Evolutionary conservation across 441 rosid genomes (phyloP).

Genomic region (Dalechampia spathulata): DNA sequence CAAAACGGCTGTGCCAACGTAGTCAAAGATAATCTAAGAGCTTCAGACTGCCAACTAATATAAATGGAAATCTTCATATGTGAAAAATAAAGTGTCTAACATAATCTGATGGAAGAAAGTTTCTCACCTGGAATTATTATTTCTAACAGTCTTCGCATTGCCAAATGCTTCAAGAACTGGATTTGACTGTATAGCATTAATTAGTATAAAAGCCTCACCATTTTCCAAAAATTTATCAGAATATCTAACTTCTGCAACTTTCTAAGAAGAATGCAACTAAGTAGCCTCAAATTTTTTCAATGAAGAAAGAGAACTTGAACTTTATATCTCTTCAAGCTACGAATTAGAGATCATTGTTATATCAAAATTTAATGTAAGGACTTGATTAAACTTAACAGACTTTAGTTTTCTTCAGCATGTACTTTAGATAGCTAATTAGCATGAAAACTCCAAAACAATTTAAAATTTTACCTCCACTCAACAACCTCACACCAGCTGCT

Average conservation of each 20-base stretch:
- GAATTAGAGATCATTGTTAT: too few relatives aligned
- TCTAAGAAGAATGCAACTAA: neutral
- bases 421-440: too few relatives aligned
- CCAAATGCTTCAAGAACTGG: slow-evolving; percentile 99
- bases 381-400: too few relatives aligned
- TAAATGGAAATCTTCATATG: neutral
- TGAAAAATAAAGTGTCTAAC: neutral
- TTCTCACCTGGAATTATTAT: slow-evolving; percentile 83
- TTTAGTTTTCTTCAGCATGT: too few relatives aligned
- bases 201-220: slow-evolving; percentile 26
- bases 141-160: slow-evolving; percentile 89
- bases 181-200: slow-evolving; percentile 68
- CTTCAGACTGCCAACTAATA: neutral
- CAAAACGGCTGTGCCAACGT: slow-evolving; percentile 69
- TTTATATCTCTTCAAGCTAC: neutral
- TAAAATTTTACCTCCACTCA: too few relatives aligned
- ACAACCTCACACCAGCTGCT: too few relatives aligned
- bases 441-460: too few relatives aligned
- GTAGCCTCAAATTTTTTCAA: neutral
- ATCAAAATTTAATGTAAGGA: too few relatives aligned
- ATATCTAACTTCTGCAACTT: neutral
- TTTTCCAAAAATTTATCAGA: slow-evolving; percentile 2
- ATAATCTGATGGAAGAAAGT: neutral
- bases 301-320: neutral
- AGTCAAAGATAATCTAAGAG: slow-evolving; percentile 13